Conservation (phyloP, 139 green algal genomes). For the Gonium pectorale region DNA sequence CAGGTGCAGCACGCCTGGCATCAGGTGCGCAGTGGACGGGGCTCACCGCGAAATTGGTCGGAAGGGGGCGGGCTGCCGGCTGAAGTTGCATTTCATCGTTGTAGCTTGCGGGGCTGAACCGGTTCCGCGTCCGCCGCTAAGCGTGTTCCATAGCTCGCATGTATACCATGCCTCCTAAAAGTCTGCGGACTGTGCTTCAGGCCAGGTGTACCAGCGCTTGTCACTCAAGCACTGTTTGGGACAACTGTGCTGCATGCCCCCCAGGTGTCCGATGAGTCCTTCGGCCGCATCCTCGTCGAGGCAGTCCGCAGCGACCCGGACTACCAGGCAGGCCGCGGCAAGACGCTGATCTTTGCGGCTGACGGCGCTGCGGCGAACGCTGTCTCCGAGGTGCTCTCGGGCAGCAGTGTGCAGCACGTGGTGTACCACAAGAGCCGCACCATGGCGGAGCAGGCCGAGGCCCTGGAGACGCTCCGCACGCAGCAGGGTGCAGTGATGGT, state of each 20-base stretch:
- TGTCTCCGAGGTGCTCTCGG: slow-evolving; percentile 49
- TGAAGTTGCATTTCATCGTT: no score
- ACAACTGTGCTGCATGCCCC: no score
- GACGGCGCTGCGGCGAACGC: slow-evolving; percentile 68
- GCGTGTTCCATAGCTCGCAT: no score
- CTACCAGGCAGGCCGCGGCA: slow-evolving; percentile 46
- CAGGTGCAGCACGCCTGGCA: slow-evolving; percentile 60
- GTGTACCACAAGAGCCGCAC: slow-evolving; percentile 74
- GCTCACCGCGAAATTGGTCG: no score
- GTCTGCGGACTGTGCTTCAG: no score
- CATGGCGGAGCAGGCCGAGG: slow-evolving; percentile 53
- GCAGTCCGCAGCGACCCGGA: slow-evolving; percentile 51
- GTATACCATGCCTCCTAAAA: no score
- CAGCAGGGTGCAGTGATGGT: slow-evolving; percentile 80
- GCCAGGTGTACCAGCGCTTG: no score
- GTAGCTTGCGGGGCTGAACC: no score
- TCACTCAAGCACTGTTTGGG: no score
- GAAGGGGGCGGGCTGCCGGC: no score
- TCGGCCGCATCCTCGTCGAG: slow-evolving; percentile 16
- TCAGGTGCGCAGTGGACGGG: slow-evolving; percentile 19
- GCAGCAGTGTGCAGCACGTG: slow-evolving; percentile 27
- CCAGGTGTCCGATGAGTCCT: slow-evolving; percentile 45
- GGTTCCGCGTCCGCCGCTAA: no score
- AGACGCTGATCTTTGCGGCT: slow-evolving; percentile 87
- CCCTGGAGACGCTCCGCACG: slow-evolving; percentile 57